Percentiles rank a stretch among this genome's conserved stretches.
phyloP scores from a whole-genome alignment of 1,284 basidiomycete genomes.

The Pseudomicrostroma phylloplanum region DNA sequence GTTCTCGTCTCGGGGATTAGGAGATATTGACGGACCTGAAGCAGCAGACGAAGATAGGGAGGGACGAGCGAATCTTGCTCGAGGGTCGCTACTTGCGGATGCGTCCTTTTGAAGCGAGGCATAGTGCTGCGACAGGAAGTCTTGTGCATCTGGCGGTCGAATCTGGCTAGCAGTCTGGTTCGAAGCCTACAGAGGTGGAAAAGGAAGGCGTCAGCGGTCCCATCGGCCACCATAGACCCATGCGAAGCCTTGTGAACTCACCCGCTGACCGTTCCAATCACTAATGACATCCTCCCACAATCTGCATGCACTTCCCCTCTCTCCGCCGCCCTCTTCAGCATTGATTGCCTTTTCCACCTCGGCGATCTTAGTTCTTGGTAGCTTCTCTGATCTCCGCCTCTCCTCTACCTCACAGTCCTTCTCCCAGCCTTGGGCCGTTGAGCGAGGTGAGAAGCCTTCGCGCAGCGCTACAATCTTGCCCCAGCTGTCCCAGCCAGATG shows the following conservation, averaged over 20 bases:
- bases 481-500: slow-evolving; percentile 95
- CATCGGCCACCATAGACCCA: too few relatives aligned
- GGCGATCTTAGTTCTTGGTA: neutral
- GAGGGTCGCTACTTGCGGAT: slow-evolving; percentile 4
- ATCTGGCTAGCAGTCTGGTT: neutral
- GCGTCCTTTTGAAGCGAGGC: slow-evolving; percentile 24
- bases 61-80: slow-evolving; percentile 6
- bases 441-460: slow-evolving; percentile 80
- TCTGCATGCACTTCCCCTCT: slow-evolving; percentile 35
- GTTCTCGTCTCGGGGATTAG: too few relatives aligned
- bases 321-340: slow-evolving; percentile 21
- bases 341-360: neutral
- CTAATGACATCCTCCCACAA: slow-evolving; percentile 41
- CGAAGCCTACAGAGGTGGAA: too few relatives aligned
- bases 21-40: neutral
- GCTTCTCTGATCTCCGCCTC: slow-evolving; percentile 17
- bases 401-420: slow-evolving; percentile 32
- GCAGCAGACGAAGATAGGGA: neutral
- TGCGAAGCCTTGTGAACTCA: too few relatives aligned
- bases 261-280: slow-evolving; percentile 26
- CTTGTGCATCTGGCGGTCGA: slow-evolving; percentile 15
- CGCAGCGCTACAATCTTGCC: slow-evolving; percentile 86
- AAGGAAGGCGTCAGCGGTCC: too few relatives aligned
- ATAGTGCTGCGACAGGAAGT: slow-evolving; percentile 23
- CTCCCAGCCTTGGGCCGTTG: slow-evolving; percentile 68